Conservation (phyloP, 139 green algal species). For the Chlorella ohadii region DNA sequence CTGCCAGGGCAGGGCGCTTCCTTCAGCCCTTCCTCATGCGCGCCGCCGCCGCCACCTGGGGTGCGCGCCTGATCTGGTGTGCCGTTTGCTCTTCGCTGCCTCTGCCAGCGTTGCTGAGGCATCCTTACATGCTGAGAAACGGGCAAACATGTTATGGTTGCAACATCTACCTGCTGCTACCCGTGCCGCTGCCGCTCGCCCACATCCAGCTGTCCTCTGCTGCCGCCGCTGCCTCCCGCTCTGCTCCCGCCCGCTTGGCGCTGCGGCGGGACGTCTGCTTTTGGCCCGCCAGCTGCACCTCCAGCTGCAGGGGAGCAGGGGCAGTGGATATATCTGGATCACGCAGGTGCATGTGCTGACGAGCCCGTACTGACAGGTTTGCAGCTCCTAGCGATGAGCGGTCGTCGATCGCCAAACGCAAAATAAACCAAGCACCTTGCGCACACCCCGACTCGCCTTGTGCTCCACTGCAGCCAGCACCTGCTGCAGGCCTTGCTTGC, state of each 20-base stretch:
- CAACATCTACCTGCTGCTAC: not conserved
- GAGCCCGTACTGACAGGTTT: too few relatives aligned
- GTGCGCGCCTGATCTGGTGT: too few relatives aligned
- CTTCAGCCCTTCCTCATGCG: not conserved
- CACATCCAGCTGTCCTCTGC: not conserved
- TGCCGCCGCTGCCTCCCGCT: not conserved
- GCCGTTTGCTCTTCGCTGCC: too few relatives aligned
- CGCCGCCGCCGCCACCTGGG: too few relatives aligned
- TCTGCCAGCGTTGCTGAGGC: too few relatives aligned
- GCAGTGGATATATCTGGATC: not conserved
- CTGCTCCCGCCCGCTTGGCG: not conserved
- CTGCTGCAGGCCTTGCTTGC: not conserved
- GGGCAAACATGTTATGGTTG: too few relatives aligned
- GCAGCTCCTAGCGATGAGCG: too few relatives aligned
- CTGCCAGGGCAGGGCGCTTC: not conserved
- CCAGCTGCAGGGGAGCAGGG: not conserved
- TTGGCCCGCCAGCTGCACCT: not conserved
- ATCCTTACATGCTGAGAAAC: not conserved
- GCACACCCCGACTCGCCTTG: not conserved
- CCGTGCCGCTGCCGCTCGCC: not conserved
- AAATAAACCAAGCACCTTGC: not conserved
- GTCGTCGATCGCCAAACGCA: too few relatives aligned
- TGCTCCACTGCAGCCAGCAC: not conserved
- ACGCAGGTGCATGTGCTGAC: too few relatives aligned
- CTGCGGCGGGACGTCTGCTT: not conserved